Evolutionary conservation across 2,329 filamentous ascomycete species (phyloP), one percentile per base, ranked within the genome.

Genomic region (Diaporthe vexans): DNA sequence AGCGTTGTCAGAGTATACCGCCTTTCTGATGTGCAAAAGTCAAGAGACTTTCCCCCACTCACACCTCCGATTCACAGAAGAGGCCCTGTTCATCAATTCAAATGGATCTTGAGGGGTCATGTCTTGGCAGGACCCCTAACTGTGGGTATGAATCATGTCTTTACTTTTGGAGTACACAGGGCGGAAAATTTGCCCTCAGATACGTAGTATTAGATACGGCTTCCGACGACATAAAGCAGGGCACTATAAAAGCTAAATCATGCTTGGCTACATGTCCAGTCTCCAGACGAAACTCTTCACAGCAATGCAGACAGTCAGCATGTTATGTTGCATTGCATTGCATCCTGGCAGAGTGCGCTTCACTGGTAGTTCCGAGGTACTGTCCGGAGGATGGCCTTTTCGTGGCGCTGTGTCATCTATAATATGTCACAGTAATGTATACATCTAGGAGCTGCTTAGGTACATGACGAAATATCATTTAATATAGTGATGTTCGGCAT

Each of bases 91-190:
- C 26, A 4, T 17, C 21, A 26, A 15, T 59, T 24, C 17, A 17
- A 21, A 46, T 24, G 8, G 24, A 46, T n/a, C 15, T 21, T 43
- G 37, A 26, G 57, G n/a, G 35, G 37, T 43, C n/a, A 19, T 43
- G n/a, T 24, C 57, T 61, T 37, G 56, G 56, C 35, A 61, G 46
- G 58, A 61, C 37, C 24, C 37, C 46, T 37, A 29, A 29, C 15
- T 29, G 58, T 17, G 26, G 26, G 40, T 43, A 48, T 46, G 59
- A 63, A 63, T 46, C 58, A 29, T 46, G 58, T 61, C 43, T 17
- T 24, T 19, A 46, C 37, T 29, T 40, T n/a, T 2, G 21, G 6
- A 40, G 57, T 59, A 35, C 33, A n/a, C 57, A 24, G 13, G 6
- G 21, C 15, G 29, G 33, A 37, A 37, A 4, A 59, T 35, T 6